These are phyloP conservation scores for Thyridium curvatum DNA, from an alignment of 2,329 filamentous ascomycete species.

Conservation along the genomic window DNA sequence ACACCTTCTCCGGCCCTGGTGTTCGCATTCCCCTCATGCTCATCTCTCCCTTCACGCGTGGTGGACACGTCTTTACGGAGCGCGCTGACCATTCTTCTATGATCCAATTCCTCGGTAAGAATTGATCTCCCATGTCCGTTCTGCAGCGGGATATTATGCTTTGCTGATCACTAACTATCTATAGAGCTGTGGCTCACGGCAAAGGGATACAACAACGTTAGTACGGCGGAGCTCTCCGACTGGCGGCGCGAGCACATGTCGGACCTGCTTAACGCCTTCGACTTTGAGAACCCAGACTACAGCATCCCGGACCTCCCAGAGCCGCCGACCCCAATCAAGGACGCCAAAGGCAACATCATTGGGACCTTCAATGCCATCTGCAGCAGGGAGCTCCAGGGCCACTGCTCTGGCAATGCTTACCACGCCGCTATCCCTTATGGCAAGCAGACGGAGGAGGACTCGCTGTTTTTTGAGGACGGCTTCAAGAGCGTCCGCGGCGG, in stretches of 20 bases:
- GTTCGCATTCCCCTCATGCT: slow-evolving; percentile 48
- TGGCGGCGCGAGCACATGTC: slow-evolving; percentile 18
- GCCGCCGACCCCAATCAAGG: slow-evolving; percentile 32
- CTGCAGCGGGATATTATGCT: not conserved
- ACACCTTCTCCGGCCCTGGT: slow-evolving; percentile 24
- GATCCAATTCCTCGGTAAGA: slow-evolving; percentile 44
- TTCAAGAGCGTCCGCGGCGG: slow-evolving; percentile 46
- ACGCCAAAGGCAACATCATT: slow-evolving; percentile 32
- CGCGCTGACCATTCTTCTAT: slow-evolving; percentile 49
- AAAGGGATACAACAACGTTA: slow-evolving; percentile 20
- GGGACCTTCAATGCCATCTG: slow-evolving; percentile 33
- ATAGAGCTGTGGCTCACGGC: slow-evolving; percentile 15
- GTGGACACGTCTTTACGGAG: slow-evolving; percentile 46
- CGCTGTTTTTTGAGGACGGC: slow-evolving; percentile 40
- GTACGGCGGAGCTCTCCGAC: slow-evolving; percentile 12
- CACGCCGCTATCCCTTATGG: slow-evolving; percentile 37
- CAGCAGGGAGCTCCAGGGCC: slow-evolving; percentile 28
- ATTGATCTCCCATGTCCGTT: slow-evolving; percentile 22
- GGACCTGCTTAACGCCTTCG: slow-evolving; percentile 16
- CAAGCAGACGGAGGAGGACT: slow-evolving; percentile 25
- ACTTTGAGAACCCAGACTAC: slow-evolving; percentile 33
- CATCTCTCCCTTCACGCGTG: slow-evolving; percentile 49
- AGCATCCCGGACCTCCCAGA: slow-evolving; percentile 38
- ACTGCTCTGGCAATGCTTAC: slow-evolving; percentile 8
- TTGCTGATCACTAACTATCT: not conserved